Percentiles rank a stretch among this genome's conserved stretches.
phyloP scores from a whole-genome alignment of 2,329 filamentous ascomycete genomes.

The Harringtonia lauricola region DNA sequence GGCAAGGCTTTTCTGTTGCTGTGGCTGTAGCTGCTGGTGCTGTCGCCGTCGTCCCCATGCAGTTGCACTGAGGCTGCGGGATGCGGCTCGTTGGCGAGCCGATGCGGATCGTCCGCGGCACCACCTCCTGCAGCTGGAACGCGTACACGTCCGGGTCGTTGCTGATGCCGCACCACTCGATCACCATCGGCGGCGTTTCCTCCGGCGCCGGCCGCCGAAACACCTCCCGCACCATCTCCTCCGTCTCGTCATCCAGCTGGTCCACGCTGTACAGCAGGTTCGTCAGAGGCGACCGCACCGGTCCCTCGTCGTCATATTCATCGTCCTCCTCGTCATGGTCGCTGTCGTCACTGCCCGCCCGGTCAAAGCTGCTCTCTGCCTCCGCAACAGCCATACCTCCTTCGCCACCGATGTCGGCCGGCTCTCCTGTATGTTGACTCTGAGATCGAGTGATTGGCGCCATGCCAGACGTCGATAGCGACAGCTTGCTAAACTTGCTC shows the following conservation, averaged over 20 bases:
- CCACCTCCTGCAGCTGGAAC: conserved; percentile 44
- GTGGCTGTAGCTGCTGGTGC: background rate
- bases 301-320: conserved; percentile 18
- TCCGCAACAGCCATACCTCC: no score
- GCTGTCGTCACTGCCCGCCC: background rate
- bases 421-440: background rate
- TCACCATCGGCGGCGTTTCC: conserved; percentile 35
- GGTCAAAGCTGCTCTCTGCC: background rate
- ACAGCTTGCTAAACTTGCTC: conserved; percentile 7
- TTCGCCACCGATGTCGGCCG: no score
- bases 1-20: conserved; percentile 28
- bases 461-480: conserved; percentile 6
- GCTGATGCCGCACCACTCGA: conserved; percentile 35
- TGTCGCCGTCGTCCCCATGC: conserved; percentile 17
- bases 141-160: conserved; percentile 33
- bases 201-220: conserved; percentile 21
- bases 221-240: conserved; percentile 26
- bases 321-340: conserved; percentile 3
- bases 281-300: conserved; percentile 22
- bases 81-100: conserved; percentile 27
- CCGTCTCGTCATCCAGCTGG: conserved; percentile 16
- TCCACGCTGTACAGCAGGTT: conserved; percentile 21
- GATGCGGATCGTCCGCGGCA: conserved; percentile 40
- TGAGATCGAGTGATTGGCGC: conserved; percentile 10
- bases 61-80: conserved; percentile 35